Evolutionary conservation across 2,329 filamentous ascomycete species (phyloP), one percentile per base, ranked within the genome.

Genomic region (Colletotrichum karsti): DNA sequence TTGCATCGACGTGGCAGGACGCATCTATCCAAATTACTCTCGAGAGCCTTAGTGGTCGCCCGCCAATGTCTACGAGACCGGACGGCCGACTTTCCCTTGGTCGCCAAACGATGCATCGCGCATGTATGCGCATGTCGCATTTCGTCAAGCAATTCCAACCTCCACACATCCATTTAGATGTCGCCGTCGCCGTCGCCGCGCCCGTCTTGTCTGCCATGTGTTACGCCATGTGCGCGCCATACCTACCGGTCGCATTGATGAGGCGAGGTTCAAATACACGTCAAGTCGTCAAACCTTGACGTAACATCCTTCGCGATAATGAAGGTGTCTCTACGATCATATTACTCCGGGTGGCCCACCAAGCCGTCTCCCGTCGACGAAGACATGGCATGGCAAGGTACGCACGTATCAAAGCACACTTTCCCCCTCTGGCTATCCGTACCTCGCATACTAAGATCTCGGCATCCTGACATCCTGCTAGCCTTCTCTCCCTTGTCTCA

Each of bases 1-100:
- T 60, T 68, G 65, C 54, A 50, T 68, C 48, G 55, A 66, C 54
- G 55, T 66, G 65, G 61, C 62, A 69, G 63, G 28, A 60, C 33
- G 55, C 62, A 61, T 56, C 48, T 66, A 50, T 69, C 50, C 62
- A 51, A 62, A 67, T 61, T 69, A 42, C 42, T 39, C 39, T 55
- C 35, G 24, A 61, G 35, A 66, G 41, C 26, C 55, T 60, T 28
- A 50, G 33, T 37, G 53, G 61, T 20, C 56, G 51, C n/a, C 37
- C 22, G 37, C 13, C 46, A 22, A 37, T 60, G 66, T 69, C 60
- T 56, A 62, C 66, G 62, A 69, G 55, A 69, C 55, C 41, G 42
- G 66, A 44, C 60, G 18, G 39, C 18, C 39, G 24, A 67, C 28
- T 20, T 33, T 37, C 42, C 50, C 22, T 37, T 63, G 35, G 64